These are phyloP conservation scores for Fusarium falciforme DNA, from an alignment of 2,329 filamentous ascomycete species.

Conservation along the genomic window DNA sequence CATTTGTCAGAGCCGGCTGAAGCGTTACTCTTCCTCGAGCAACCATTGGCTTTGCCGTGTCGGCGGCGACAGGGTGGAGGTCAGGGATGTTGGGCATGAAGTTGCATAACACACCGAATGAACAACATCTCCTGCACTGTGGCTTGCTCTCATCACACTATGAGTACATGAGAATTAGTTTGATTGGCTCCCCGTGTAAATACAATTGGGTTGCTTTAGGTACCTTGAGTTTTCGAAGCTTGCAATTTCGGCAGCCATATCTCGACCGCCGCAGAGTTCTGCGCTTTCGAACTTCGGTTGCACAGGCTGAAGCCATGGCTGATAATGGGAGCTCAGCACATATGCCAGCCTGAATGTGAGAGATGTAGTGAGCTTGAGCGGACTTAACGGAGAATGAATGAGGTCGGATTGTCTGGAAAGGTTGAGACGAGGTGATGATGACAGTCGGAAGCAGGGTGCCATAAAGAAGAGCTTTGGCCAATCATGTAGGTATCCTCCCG, in stretches of 20 bases:
- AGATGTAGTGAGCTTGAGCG: not conserved
- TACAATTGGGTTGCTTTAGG: not conserved
- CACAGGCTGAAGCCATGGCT: constrained; percentile 1
- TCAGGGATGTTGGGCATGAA: constrained; percentile 51
- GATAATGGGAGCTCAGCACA: not conserved
- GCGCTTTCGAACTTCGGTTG: not conserved
- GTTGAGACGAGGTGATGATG: not conserved
- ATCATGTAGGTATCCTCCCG: not conserved
- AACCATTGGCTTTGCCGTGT: constrained; percentile 30
- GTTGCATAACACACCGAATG: constrained; percentile 59
- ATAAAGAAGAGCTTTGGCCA: not conserved
- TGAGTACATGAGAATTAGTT: not conserved
- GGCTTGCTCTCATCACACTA: constrained; percentile 62
- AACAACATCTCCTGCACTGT: constrained; percentile 54
- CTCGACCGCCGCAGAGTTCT: constrained; percentile 50
- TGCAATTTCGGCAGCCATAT: constrained; percentile 63
- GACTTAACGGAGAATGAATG: not conserved
- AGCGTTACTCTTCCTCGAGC: constrained; percentile 29
- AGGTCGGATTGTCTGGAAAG: not conserved
- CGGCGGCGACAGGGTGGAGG: constrained; percentile 49
- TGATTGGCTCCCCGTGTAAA: not conserved
- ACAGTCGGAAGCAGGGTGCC: not conserved
- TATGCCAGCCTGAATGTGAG: accelerated
- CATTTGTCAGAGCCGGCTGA: constrained; percentile 42
- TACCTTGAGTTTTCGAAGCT: constrained; percentile 62